These are phyloP conservation scores for Pichia occidentalis DNA, from an alignment of 805 yeast genomes.

Conservation along the genomic window DNA sequence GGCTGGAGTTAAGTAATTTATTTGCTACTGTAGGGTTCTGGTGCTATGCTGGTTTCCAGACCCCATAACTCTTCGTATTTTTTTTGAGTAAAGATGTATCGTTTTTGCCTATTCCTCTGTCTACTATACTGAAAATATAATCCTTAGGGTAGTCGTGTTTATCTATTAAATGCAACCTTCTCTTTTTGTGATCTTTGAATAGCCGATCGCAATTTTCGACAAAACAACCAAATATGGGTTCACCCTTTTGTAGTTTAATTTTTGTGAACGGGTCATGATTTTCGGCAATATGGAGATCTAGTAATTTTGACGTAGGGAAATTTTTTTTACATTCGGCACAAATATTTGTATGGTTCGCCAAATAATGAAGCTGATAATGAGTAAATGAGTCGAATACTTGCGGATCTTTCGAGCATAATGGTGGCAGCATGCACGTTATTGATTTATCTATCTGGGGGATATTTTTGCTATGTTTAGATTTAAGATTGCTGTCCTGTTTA, in stretches of 20 bases:
- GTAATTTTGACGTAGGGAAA: slow-evolving; percentile 38
- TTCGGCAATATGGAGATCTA: slow-evolving; percentile 46
- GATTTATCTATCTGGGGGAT: slow-evolving; percentile 2
- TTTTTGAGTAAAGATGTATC: slow-evolving; percentile 22
- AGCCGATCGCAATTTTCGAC: slow-evolving; percentile 34
- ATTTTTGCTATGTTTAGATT: slow-evolving; percentile 2
- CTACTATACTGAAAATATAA: slow-evolving; percentile 26
- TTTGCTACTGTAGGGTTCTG: neutral
- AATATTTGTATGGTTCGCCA: slow-evolving; percentile 22
- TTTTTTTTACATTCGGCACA: slow-evolving; percentile 34
- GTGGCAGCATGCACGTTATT: slow-evolving; percentile 21
- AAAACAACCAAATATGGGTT: slow-evolving; percentile 37
- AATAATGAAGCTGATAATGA: slow-evolving; percentile 24
- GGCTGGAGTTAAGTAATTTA: no score
- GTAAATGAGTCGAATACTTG: slow-evolving; percentile 8
- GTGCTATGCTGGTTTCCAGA: slow-evolving; percentile 15
- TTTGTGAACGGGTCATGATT: slow-evolving; percentile 43
- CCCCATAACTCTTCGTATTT: slow-evolving; percentile 10
- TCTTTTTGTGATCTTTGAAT: slow-evolving; percentile 34
- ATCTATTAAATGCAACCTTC: slow-evolving; percentile 44
- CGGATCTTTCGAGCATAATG: slow-evolving; percentile 16
- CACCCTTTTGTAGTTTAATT: slow-evolving; percentile 34
- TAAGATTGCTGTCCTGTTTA: neutral
- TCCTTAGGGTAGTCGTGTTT: slow-evolving; percentile 43
- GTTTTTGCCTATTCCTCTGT: slow-evolving; percentile 19